phyloP scores from a whole-genome alignment of 805 yeast genomes.

The Starmerella vaccinii region DNA sequence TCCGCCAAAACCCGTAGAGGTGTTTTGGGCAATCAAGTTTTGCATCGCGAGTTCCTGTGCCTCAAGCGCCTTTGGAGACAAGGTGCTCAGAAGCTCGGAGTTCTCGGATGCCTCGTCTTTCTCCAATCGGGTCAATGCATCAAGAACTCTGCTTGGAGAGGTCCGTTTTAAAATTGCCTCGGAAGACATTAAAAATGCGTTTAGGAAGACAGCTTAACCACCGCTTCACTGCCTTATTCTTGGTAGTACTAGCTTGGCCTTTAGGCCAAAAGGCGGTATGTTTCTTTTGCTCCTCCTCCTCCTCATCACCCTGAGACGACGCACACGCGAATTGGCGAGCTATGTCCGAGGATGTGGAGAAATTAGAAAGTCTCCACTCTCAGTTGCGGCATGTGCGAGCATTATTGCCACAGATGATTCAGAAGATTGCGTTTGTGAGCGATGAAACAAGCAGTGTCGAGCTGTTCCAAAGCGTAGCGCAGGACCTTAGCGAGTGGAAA shows the following conservation, averaged over 20 bases:
- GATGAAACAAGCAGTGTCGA: constrained; percentile 18
- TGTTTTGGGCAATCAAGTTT: constrained; percentile 50
- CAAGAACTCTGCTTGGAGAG: constrained; percentile 1
- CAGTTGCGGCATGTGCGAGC: constrained; percentile 21
- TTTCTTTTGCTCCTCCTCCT: too few species aligned
- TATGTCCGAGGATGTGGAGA: constrained; percentile 14
- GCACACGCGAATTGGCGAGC: neutral
- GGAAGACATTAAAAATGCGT: neutral
- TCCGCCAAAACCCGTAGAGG: constrained; percentile 53
- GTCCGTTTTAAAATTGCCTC: neutral
- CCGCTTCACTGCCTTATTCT: too few species aligned
- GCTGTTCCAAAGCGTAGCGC: constrained; percentile 22
- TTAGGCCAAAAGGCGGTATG: too few species aligned
- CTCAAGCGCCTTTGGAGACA: constrained; percentile 58
- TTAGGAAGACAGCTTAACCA: too few species aligned
- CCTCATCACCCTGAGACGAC: neutral
- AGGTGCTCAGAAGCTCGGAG: constrained; percentile 35
- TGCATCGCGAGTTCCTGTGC: constrained; percentile 63
- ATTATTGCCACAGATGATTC: constrained; percentile 21
- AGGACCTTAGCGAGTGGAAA: constrained; percentile 18
- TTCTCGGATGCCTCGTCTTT: constrained; percentile 45
- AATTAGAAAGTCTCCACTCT: constrained; percentile 17
- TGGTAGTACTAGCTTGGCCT: too few species aligned
- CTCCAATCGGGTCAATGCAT: constrained; percentile 40
- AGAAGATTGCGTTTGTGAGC: constrained; percentile 17